Percentiles rank a stretch among this genome's conserved stretches.
These are phyloP conservation scores for Backusella parvicylindrica DNA, from an alignment of 192 early-diverging fungal genomes.

Conservation along the genomic window DNA sequence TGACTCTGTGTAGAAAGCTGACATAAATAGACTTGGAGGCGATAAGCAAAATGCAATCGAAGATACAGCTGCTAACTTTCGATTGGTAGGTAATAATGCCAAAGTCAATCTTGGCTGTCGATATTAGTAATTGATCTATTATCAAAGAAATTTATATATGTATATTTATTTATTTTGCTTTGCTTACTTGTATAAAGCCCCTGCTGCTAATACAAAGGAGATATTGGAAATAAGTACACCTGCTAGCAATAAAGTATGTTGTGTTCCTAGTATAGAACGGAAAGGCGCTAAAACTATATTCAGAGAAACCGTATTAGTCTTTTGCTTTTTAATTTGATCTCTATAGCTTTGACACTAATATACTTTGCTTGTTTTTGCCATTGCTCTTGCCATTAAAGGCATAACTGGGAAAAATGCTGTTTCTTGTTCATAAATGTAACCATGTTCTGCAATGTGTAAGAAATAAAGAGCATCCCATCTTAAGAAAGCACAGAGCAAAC, in stretches of 20 bases:
- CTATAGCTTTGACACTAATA: too few species aligned
- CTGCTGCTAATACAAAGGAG: conserved; percentile 70
- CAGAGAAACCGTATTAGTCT: background rate
- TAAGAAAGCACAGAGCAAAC: conserved; percentile 48
- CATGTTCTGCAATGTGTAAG: conserved; percentile 67
- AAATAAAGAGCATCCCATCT: conserved; percentile 94
- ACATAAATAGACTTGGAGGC: conserved; percentile 84
- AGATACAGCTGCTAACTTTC: conserved; percentile 59
- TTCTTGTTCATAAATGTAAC: conserved; percentile 86
- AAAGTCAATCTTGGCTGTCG: conserved; percentile 15
- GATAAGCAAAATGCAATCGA: conserved; percentile 71
- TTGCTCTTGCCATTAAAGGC: conserved; percentile 58
- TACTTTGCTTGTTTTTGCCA: conserved; percentile 43
- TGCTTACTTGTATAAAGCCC: conserved; percentile 63
- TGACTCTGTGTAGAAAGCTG: conserved; percentile 85
- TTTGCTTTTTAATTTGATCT: background rate
- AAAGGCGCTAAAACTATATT: conserved; percentile 53
- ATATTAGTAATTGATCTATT: background rate
- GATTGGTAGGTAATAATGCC: conserved; percentile 17
- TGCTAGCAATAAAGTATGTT: conserved; percentile 46
- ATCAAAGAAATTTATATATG: background rate
- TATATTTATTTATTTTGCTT: background rate
- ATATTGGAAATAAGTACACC: conserved; percentile 76
- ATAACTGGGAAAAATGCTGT: conserved; percentile 87
- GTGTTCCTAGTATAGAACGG: conserved; percentile 27